phyloP scores from a whole-genome alignment of 2,329 filamentous ascomycete species.

The Anthostomella pinea region DNA sequence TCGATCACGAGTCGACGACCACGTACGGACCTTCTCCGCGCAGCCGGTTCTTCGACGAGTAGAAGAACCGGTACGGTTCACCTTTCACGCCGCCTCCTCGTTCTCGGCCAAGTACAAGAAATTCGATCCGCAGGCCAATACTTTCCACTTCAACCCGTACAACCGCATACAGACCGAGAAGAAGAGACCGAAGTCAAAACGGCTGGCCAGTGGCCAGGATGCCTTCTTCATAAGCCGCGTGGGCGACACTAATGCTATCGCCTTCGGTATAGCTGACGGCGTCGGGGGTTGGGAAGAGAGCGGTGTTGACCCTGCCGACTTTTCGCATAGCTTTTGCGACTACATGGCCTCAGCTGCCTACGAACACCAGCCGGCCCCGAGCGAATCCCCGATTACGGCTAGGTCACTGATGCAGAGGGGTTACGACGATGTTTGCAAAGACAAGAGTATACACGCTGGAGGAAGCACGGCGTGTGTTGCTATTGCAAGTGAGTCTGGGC shows the following conservation, averaged over 20 bases:
- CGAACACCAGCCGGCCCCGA: slow-evolving; percentile 42
- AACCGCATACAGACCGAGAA: slow-evolving; percentile 54
- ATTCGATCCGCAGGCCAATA: slow-evolving; percentile 65
- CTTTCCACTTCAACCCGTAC: slow-evolving; percentile 70
- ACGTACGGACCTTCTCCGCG: slow-evolving; percentile 22
- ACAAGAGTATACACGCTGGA: slow-evolving; percentile 72
- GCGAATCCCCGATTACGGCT: slow-evolving; percentile 50
- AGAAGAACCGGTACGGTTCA: slow-evolving; percentile 40
- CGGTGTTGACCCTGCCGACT: slow-evolving; percentile 90
- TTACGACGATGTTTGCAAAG: slow-evolving; percentile 76
- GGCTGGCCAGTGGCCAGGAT: slow-evolving; percentile 85
- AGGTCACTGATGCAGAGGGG: slow-evolving; percentile 74
- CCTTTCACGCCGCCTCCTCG: slow-evolving; percentile 70
- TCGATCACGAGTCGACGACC: slow-evolving; percentile 12
- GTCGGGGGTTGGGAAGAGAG: slow-evolving; percentile 94
- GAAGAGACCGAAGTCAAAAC: slow-evolving; percentile 53
- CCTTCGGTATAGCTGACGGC: slow-evolving; percentile 88
- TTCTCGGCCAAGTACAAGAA: slow-evolving; percentile 70
- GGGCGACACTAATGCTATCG: slow-evolving; percentile 68
- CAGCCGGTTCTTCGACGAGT: slow-evolving; percentile 22
- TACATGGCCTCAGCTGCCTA: slow-evolving; percentile 82
- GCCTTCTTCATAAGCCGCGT: slow-evolving; percentile 88
- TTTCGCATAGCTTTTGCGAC: slow-evolving; percentile 88
- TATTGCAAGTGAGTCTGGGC: slow-evolving; percentile 68
- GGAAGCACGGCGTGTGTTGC: slow-evolving; percentile 93